A percentile compares a stretch with the other conserved stretches of the same genome.
phyloP scores from a whole-genome alignment of 495 filamentous ascomycete species.

The Aspergillus kassunensis region DNA sequence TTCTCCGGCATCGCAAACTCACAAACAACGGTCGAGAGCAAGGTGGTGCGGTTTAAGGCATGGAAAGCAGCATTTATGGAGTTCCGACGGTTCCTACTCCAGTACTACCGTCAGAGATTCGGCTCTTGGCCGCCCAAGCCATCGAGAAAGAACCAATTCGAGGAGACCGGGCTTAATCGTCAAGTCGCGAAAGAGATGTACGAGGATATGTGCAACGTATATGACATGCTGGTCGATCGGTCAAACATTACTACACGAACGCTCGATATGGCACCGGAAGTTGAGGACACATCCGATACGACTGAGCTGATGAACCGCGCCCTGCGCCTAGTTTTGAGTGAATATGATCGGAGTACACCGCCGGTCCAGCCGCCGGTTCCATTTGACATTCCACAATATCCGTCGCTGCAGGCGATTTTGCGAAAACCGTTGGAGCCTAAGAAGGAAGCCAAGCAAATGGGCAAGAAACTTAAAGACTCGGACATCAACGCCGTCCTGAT shows the following conservation, averaged over 20 bases:
- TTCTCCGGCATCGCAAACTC: slow-evolving; percentile 87
- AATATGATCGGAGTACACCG: slow-evolving; percentile 83
- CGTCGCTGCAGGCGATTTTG: slow-evolving; percentile 59
- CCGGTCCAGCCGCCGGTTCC: slow-evolving; percentile 90
- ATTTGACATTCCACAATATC: slow-evolving; percentile 80
- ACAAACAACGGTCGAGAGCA: slow-evolving; percentile 66
- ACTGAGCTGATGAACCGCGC: slow-evolving; percentile 46
- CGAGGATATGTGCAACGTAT: slow-evolving; percentile 77
- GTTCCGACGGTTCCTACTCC: slow-evolving; percentile 69
- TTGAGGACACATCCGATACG: slow-evolving; percentile 35
- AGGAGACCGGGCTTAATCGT: slow-evolving; percentile 80
- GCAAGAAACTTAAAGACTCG: slow-evolving; percentile 69
- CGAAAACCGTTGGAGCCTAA: slow-evolving; percentile 60
- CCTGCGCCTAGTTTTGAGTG: slow-evolving; percentile 70
- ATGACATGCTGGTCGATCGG: slow-evolving; percentile 85
- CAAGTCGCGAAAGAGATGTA: slow-evolving; percentile 78
- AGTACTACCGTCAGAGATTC: slow-evolving; percentile 76
- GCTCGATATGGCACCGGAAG: slow-evolving; percentile 40
- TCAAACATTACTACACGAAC: slow-evolving; percentile 49
- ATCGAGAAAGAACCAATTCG: slow-evolving; percentile 88
- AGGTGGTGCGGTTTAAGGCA: slow-evolving; percentile 71
- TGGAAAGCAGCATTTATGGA: slow-evolving; percentile 73
- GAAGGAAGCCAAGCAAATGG: slow-evolving; percentile 61
- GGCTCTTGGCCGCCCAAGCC: slow-evolving; percentile 95
- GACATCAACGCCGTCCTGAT: slow-evolving; percentile 71